Evolutionary conservation across 768 basidiomycete genomes (phyloP).

Genomic region (Baorangia bicolor): DNA sequence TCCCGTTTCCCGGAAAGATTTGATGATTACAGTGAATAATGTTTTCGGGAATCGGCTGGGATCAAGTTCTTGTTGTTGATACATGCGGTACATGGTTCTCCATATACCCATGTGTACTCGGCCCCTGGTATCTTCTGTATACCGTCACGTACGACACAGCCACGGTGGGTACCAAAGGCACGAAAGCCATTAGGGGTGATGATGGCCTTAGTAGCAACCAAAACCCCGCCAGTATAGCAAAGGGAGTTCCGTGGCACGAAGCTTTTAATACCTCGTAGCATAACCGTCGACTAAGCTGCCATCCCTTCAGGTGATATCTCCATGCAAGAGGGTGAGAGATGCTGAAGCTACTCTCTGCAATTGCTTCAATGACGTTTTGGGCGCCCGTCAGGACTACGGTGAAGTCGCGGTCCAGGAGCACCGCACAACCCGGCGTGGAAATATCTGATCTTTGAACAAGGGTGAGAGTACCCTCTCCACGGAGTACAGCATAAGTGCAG

Average conservation of each 20-base stretch:
- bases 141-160: background rate
- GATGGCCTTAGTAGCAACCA: background rate
- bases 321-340: background rate
- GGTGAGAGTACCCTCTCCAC: background rate
- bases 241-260: background rate
- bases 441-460: background rate
- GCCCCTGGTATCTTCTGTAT: too few relatives aligned
- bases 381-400: background rate
- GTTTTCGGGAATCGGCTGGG: background rate
- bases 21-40: background rate
- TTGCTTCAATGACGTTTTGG: slow-evolving; percentile 1
- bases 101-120: too few relatives aligned
- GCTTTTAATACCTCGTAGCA: background rate
- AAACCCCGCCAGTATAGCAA: background rate
- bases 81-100: too few relatives aligned
- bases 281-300: background rate
- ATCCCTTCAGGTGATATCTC: background rate
- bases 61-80: background rate
- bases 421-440: background rate
- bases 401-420: slow-evolving; percentile 2
- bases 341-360: slow-evolving; percentile 2
- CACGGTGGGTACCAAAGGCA: background rate
- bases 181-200: background rate
- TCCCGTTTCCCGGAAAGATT: too few relatives aligned
- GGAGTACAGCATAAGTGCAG: background rate